phyloP scores from a whole-genome alignment of 23 red algal genomes.

The Gracilaria domingensis region DNA sequence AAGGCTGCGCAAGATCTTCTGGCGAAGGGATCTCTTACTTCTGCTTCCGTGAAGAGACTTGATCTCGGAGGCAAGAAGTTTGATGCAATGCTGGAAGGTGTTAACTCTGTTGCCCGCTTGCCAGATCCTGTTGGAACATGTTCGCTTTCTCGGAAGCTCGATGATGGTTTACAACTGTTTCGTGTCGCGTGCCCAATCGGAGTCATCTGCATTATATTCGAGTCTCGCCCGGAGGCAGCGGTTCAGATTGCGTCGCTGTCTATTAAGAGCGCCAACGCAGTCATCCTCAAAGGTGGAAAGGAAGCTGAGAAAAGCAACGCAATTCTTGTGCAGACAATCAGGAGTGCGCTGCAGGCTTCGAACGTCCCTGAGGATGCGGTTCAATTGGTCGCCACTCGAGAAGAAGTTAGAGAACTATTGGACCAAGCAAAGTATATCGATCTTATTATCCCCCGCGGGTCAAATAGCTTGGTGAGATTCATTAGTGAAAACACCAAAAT shows the following conservation, averaged over 20 bases:
- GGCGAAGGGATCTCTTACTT: constrained; percentile 45
- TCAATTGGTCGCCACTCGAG: constrained; percentile 90
- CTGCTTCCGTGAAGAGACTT: constrained; percentile 77
- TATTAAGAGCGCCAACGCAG: constrained; percentile 92
- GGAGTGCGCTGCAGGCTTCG: constrained; percentile 58
- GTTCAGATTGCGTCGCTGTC: constrained; percentile 94
- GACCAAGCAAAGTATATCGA: constrained; percentile 88
- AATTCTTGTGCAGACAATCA: constrained; percentile 74
- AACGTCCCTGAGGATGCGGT: constrained; percentile 85
- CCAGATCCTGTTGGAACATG: constrained; percentile 90
- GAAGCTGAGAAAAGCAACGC: constrained; percentile 90
- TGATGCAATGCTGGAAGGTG: constrained; percentile 80
- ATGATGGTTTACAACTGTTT: constrained; percentile 88
- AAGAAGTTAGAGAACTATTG: constrained; percentile 86
- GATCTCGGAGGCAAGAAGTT: constrained; percentile 94
- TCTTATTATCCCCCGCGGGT: constrained; percentile 95
- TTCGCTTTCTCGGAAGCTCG: constrained; percentile 81
- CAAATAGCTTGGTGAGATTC: constrained; percentile 90
- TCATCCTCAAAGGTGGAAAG: constrained; percentile 95
- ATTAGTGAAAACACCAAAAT: constrained; percentile 89
- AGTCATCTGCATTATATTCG: constrained; percentile 96
- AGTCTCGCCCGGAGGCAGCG: constrained; percentile 94
- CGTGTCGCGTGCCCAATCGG: constrained; percentile 97
- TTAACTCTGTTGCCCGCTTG: constrained; percentile 62
- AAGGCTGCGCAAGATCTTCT: constrained; percentile 46